phyloP scores from a whole-genome alignment of 2,329 filamentous ascomycete genomes.

The Aspergillus cejpii region DNA sequence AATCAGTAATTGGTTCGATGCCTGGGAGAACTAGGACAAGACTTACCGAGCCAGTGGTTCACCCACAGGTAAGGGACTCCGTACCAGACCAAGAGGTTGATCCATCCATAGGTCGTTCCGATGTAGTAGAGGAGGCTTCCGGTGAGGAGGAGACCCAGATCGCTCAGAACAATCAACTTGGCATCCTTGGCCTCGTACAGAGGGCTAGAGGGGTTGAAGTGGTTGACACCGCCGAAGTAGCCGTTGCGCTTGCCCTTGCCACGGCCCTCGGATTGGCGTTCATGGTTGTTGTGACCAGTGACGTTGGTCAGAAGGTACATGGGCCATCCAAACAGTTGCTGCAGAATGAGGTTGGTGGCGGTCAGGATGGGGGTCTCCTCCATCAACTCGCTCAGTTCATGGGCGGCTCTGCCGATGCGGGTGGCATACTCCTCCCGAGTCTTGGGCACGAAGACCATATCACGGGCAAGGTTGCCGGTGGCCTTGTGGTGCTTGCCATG shows the following conservation, averaged over 20 bases:
- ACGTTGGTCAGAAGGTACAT: slow-evolving; percentile 87
- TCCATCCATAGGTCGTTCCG: slow-evolving; percentile 70
- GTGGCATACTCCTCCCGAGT: slow-evolving; percentile 75
- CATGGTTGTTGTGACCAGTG: slow-evolving; percentile 92
- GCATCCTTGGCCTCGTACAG: slow-evolving; percentile 89
- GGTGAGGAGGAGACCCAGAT: slow-evolving; percentile 67
- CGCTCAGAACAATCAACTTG: slow-evolving; percentile 76
- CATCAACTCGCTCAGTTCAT: slow-evolving; percentile 80
- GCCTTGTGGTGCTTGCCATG: slow-evolving; percentile 99
- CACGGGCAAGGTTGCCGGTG: slow-evolving; percentile 91
- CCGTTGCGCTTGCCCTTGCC: slow-evolving; percentile 90
- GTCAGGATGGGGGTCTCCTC: slow-evolving; percentile 92
- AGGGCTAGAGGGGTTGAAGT: slow-evolving; percentile 83
- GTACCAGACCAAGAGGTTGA: slow-evolving; percentile 92
- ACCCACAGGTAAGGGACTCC: slow-evolving; percentile 93
- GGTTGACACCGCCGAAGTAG: slow-evolving; percentile 73
- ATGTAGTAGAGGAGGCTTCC: slow-evolving; percentile 59
- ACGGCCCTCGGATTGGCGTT: slow-evolving; percentile 84
- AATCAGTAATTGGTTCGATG: slow-evolving; percentile 11
- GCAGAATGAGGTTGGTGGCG: slow-evolving; percentile 62
- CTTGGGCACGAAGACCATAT: slow-evolving; percentile 98
- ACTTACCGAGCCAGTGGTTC: slow-evolving; percentile 96
- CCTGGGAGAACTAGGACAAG: slow-evolving; percentile 1
- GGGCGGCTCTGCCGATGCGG: slow-evolving; percentile 64
- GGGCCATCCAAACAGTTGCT: slow-evolving; percentile 91